phyloP scores from a whole-genome alignment of 2,329 filamentous ascomycete species.

The Knoxdaviesia proteae region DNA sequence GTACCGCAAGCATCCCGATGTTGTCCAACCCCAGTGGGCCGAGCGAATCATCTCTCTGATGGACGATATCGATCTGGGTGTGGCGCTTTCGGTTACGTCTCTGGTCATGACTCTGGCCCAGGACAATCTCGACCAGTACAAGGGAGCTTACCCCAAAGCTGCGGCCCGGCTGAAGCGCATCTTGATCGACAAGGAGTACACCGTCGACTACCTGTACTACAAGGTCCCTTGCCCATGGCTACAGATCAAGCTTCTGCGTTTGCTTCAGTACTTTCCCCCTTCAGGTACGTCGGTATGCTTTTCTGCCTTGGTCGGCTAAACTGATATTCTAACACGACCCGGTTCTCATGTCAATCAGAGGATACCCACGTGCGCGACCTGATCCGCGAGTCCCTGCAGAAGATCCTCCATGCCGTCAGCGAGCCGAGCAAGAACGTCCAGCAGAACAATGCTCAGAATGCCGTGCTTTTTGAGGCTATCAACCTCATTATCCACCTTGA shows the following conservation, averaged over 20 bases:
- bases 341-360: conserved; percentile 28
- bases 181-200: conserved; percentile 73
- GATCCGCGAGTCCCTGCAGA: conserved; percentile 78
- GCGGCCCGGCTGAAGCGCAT: conserved; percentile 77
- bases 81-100: conserved; percentile 86
- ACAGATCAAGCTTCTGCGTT: conserved; percentile 76
- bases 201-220: conserved; percentile 90
- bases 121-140: conserved; percentile 86
- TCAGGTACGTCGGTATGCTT: conserved; percentile 38
- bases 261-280: conserved; percentile 91
- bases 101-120: conserved; percentile 87
- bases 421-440: conserved; percentile 96
- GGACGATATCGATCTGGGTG: conserved; percentile 88
- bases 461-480: conserved; percentile 93
- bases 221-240: conserved; percentile 99
- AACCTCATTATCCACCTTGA: conserved; percentile 96
- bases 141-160: conserved; percentile 83
- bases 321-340: conserved; percentile 7
- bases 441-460: conserved; percentile 97
- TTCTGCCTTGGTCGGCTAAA: neutral
- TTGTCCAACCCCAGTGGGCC: conserved; percentile 91
- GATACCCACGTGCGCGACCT: conserved; percentile 81
- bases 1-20: conserved; percentile 84
- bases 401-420: conserved; percentile 76
- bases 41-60: conserved; percentile 97